Percentiles rank a stretch among this genome's conserved stretches.
phyloP scores from a whole-genome alignment of 768 basidiomycete species.

The Collybia mongolica region DNA sequence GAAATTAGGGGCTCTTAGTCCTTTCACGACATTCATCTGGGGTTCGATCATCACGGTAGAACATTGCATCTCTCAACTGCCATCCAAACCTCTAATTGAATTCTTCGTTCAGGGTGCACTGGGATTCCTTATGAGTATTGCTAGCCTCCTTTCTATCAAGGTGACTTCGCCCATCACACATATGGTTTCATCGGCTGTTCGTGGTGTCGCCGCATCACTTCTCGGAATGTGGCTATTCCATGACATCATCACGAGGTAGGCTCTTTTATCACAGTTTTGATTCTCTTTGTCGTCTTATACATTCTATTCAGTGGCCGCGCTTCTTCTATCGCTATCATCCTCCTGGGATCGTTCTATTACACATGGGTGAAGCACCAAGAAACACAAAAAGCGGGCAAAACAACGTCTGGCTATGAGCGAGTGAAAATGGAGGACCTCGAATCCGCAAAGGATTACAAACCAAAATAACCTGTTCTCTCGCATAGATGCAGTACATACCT shows the following conservation, averaged over 20 bases:
- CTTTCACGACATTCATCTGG: conserved; percentile 67
- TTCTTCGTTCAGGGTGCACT: conserved; percentile 61
- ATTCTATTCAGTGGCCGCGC: conserved; percentile 65
- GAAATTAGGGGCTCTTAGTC: conserved; percentile 35
- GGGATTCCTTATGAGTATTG: conserved; percentile 94
- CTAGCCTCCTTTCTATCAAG: conserved; percentile 91
- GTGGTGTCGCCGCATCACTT: conserved; percentile 89
- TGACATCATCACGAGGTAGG: conserved; percentile 79
- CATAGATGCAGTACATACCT: too few species aligned
- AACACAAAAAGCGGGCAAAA: conserved; percentile 34
- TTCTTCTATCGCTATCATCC: conserved; percentile 77
- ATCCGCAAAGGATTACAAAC: conserved; percentile 34
- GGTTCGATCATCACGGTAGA: conserved; percentile 79
- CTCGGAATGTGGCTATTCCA: conserved; percentile 79
- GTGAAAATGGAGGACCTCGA: conserved; percentile 67
- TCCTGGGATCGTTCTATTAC: conserved; percentile 80
- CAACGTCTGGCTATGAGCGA: conserved; percentile 50
- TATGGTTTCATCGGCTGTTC: conserved; percentile 95
- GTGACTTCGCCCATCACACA: conserved; percentile 97
- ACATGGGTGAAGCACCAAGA: conserved; percentile 87
- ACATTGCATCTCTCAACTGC: conserved; percentile 5
- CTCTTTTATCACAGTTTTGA: conserved; percentile 12
- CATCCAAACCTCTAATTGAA: neutral
- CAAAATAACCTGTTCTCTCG: conserved; percentile 8
- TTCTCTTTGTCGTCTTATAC: neutral